These are phyloP conservation scores for Artemisia tridentata DNA, from an alignment of 129 eudicot genomes.

Conservation along the genomic window DNA sequence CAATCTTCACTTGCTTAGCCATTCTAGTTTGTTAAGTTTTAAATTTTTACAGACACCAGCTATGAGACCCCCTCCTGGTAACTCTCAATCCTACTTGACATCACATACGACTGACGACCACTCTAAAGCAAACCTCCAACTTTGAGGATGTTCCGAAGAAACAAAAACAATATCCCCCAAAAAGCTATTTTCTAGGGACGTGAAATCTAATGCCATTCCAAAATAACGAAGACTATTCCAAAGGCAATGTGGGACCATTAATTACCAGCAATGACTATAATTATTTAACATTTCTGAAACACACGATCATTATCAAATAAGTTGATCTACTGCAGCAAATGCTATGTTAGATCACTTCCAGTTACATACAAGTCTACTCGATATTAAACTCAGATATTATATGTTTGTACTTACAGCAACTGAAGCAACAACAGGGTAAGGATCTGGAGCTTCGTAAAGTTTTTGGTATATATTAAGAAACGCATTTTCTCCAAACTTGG, in stretches of 20 bases:
- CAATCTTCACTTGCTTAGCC: neutral
- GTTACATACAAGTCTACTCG: conserved; percentile 4
- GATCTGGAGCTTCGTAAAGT: conserved; percentile 98
- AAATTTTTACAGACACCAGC: neutral
- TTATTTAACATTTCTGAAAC: conserved; percentile 16
- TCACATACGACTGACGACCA: neutral
- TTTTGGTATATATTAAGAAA: conserved; percentile 93
- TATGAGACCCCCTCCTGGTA: conserved; percentile 7
- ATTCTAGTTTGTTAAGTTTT: conserved; percentile 4
- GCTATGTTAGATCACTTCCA: neutral
- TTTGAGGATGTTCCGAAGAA: neutral
- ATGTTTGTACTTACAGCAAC: conserved; percentile 61
- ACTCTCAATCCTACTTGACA: conserved; percentile 9
- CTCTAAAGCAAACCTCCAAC: neutral
- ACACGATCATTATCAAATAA: neutral
- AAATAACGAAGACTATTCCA: neutral
- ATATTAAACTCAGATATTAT: neutral
- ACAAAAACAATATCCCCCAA: neutral
- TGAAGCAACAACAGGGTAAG: conserved; percentile 83
- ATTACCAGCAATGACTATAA: neutral
- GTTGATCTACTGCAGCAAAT: conserved; percentile 4
- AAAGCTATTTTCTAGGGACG: neutral
- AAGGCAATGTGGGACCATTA: neutral
- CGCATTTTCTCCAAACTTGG: conserved; percentile 97
- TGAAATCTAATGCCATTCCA: neutral